These are phyloP conservation scores for Magnaporthales sp. DNA, from an alignment of 2,329 filamentous ascomycete genomes.

Conservation along the genomic window DNA sequence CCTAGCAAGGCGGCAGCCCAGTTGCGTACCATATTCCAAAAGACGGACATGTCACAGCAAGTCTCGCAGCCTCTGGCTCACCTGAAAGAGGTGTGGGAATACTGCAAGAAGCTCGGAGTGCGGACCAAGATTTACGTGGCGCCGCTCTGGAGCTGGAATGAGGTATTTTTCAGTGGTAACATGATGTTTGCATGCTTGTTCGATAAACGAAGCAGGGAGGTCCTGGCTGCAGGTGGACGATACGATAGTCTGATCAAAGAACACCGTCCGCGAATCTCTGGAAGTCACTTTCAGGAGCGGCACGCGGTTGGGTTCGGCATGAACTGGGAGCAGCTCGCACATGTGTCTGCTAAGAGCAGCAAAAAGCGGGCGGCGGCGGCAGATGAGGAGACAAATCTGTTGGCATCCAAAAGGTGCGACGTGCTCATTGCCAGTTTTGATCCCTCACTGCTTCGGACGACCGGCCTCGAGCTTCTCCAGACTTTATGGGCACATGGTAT, in stretches of 20 bases:
- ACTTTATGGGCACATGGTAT: conserved; percentile 77
- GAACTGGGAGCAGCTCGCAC: conserved; percentile 74
- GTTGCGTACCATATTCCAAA: conserved; percentile 51
- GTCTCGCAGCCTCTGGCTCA: conserved; percentile 71
- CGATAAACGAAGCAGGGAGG: conserved; percentile 73
- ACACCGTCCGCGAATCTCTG: conserved; percentile 60
- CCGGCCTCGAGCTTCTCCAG: conserved; percentile 68
- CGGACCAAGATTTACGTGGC: conserved; percentile 73
- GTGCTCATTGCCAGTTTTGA: conserved; percentile 87
- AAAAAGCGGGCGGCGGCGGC: conserved; percentile 32
- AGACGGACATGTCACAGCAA: conserved; percentile 61
- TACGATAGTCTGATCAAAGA: conserved; percentile 87
- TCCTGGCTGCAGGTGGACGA: conserved; percentile 87
- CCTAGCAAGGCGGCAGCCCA: conserved; percentile 48
- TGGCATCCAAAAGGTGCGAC: conserved; percentile 60
- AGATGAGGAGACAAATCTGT: conserved; percentile 46
- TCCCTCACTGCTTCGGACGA: conserved; percentile 61
- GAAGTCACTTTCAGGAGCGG: conserved; percentile 49
- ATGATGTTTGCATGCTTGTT: conserved; percentile 87
- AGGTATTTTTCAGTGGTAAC: conserved; percentile 80
- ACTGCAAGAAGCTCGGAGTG: conserved; percentile 67
- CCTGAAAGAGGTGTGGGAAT: conserved; percentile 67
- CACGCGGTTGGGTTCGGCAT: conserved; percentile 91
- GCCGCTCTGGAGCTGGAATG: conserved; percentile 80
- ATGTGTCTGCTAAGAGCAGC: conserved; percentile 42